Conservation (phyloP, 306 rosid species). For the Trichosanthes cucumerina region DNA sequence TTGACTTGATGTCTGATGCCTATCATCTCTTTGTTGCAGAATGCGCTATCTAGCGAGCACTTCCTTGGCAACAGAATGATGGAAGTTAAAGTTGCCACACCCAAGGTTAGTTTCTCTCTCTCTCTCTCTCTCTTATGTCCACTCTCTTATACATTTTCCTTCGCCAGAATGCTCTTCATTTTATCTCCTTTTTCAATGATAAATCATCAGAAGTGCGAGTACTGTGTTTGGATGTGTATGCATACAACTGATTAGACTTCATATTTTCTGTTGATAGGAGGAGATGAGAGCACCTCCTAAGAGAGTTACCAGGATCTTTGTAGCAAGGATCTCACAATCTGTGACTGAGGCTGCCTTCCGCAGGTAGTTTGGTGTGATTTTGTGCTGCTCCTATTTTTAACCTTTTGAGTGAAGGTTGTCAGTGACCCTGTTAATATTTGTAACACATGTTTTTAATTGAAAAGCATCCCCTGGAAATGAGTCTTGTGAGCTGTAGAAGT, state of each 20-base stretch:
- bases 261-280: conserved; percentile 47
- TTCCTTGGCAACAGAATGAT: conserved; percentile 80
- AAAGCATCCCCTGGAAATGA: neutral
- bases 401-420: neutral
- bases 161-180: neutral
- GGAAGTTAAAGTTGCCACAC: conserved; percentile 98
- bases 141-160: neutral
- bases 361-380: conserved; percentile 39
- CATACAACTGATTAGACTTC: neutral
- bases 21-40: conserved; percentile 33
- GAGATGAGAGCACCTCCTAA: conserved; percentile 87
- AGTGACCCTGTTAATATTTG: neutral
- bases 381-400: neutral
- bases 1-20: neutral
- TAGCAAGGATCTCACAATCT: conserved; percentile 84
- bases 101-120: conserved; percentile 46
- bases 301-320: conserved; percentile 88
- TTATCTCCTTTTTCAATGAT: neutral
- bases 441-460: neutral
- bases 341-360: conserved; percentile 78
- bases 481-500: neutral
- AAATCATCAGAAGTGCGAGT: neutral
- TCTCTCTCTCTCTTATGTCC: neutral
- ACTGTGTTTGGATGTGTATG: neutral
- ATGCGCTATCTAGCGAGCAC: conserved; percentile 66